Evolutionary conservation across 768 basidiomycete genomes (phyloP).

Genomic region (Dendrothele bispora): DNA sequence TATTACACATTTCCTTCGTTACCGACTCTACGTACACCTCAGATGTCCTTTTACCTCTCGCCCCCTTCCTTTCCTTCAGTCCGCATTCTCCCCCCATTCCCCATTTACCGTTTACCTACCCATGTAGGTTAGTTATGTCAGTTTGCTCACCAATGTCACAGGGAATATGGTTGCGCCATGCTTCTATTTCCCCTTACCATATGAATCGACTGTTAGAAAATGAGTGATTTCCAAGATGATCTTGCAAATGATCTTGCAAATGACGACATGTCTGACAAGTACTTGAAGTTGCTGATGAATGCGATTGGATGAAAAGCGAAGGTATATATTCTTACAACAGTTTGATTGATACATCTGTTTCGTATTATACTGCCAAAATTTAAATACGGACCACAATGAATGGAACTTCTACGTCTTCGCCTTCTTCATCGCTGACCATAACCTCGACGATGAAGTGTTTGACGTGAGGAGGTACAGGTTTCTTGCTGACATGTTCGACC

Average conservation of each 20-base stretch:
- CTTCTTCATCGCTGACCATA: constrained; percentile 90
- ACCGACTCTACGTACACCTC: constrained; percentile 22
- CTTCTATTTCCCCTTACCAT: constrained; percentile 25
- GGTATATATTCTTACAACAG: not conserved
- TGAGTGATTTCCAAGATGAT: too few relatives aligned
- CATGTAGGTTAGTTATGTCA: constrained; percentile 39
- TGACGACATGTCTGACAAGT: too few relatives aligned
- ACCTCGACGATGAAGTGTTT: constrained; percentile 91
- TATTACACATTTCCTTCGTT: constrained; percentile 36
- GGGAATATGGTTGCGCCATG: constrained; percentile 34
- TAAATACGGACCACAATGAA: constrained; percentile 77
- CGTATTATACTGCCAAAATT: not conserved
- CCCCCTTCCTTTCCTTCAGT: constrained; percentile 11
- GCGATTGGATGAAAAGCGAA: not conserved
- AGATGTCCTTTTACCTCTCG: constrained; percentile 17
- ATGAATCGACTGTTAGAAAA: too few relatives aligned
- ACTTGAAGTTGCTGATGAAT: too few relatives aligned
- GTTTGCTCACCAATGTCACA: constrained; percentile 28
- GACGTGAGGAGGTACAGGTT: constrained; percentile 79
- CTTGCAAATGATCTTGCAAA: too few relatives aligned
- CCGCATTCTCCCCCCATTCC: constrained; percentile 17
- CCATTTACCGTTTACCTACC: constrained; percentile 23
- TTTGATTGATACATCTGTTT: not conserved
- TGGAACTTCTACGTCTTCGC: constrained; percentile 94
- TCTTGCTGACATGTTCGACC: constrained; percentile 94